Base-by-base conservation (phyloP, 1,284 basidiomycete genomes). In the Trichosporon ovoides region DNA sequence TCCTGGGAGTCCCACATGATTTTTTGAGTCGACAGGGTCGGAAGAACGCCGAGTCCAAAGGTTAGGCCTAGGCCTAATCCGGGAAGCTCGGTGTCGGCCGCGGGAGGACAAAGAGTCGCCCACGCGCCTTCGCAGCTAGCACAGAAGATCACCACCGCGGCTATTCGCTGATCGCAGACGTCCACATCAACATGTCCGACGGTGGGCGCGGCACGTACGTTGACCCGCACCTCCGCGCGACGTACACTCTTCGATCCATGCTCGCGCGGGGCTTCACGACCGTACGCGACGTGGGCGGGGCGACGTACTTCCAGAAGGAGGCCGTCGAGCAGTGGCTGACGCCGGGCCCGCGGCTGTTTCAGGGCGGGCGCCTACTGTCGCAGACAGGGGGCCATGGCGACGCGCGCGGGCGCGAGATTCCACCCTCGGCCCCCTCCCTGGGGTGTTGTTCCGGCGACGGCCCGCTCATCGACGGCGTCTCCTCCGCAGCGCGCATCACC, bases 211-310 rank as follows among this genome's bases (percentile, higher is more conserved):
- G 28, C 43, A 31, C 28, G 9, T 61, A 54, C 43, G 57, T 57
- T 48, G 60, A 66, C 18, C 62, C 59, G n/a, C 57, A 54, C 46
- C 52, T 61, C 7, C 54, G 60, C 75, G 74, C 65, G 69, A 79
- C 70, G n/a, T 73, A 66, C 51, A 57, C 58, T 6, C 64, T 73
- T 20, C 61, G 65, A 74, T 78, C 78, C 57, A 82, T 82, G 80
- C 76, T 82, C 1, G 53, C 72, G 7, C 68, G 80, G 13, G 81
- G 81, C 0, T 82, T 81, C 63, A 82, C 81, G 0, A 80, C 80
- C 6, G 79, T 81, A 10, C 75, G 81, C 18, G 81, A 82, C 60
- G 60, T 58, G 53, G 65, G 65, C n/a, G 65, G 65, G 6, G 65
- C 62, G 18, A 58, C 50, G 4, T 59, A 56, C 19, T 56, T 53